A percentile compares a stretch with the other conserved stretches of the same genome.
These are phyloP conservation scores for Tuber umbilicatum DNA, from an alignment of 495 filamentous ascomycete species.

Conservation along the genomic window DNA sequence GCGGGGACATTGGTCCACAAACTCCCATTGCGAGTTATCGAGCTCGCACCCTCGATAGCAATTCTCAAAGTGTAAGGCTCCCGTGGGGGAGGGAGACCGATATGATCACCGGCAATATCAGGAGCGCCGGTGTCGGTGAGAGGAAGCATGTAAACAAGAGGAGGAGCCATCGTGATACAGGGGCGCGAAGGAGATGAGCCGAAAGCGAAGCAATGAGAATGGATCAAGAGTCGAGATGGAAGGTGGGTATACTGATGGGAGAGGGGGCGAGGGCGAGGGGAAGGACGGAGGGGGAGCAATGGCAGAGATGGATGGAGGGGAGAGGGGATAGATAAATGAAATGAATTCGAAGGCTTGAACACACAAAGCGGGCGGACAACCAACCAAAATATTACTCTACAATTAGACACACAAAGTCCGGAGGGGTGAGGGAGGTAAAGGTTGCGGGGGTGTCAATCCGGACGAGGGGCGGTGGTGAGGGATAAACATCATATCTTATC, in stretches of 20 bases:
- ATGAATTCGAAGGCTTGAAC: conserved; percentile 4
- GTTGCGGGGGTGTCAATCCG: conserved; percentile 22
- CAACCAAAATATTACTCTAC: conserved; percentile 1
- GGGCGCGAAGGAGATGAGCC: background rate
- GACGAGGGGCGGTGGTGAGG: conserved; percentile 11
- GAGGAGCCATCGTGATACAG: conserved; percentile 27
- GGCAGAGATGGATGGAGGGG: conserved; percentile 17
- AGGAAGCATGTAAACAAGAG: conserved; percentile 68
- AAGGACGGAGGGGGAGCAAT: background rate
- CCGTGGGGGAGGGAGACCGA: conserved; percentile 75
- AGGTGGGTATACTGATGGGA: background rate
- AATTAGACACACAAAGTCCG: conserved; percentile 20
- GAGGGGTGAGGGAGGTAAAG: conserved; percentile 21
- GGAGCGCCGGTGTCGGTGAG: conserved; percentile 89
- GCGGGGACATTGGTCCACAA: conserved; percentile 93
- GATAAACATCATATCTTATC: conserved; percentile 23
- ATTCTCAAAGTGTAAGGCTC: conserved; percentile 75
- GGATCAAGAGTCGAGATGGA: background rate
- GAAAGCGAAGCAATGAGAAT: background rate
- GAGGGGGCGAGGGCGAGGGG: background rate
- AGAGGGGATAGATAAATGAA: conserved; percentile 37
- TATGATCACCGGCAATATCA: conserved; percentile 79
- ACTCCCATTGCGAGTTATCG: conserved; percentile 86
- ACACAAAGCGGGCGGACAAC: conserved; percentile 12
- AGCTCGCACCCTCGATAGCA: conserved; percentile 90